phyloP scores from a whole-genome alignment of 441 rosid genomes.

The Arabidopsis hybrid region DNA sequence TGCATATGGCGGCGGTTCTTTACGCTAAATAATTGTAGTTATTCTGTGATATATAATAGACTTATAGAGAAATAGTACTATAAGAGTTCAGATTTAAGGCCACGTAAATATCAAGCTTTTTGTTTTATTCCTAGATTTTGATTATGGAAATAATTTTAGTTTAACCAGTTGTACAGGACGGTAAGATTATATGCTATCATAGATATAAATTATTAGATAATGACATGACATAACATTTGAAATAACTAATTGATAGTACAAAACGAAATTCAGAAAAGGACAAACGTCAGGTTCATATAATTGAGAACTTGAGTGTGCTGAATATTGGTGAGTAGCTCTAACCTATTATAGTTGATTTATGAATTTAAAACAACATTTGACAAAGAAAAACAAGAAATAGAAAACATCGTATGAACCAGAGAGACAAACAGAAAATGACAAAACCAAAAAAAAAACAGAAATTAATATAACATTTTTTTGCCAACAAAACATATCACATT shows the following conservation, averaged over 20 bases:
- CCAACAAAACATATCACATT: slow-evolving; percentile 1
- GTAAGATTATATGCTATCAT: neutral
- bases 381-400: neutral
- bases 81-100: neutral
- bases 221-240: neutral
- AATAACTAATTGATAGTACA: neutral
- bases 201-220: neutral
- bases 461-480: neutral
- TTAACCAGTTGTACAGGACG: neutral
- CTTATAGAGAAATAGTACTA: neutral
- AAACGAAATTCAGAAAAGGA: neutral
- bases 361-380: neutral
- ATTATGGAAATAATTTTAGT: neutral
- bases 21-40: neutral
- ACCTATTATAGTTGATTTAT: neutral
- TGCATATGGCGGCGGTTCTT: slow-evolving; percentile 43
- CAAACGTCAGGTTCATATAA: neutral
- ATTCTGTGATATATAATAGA: slow-evolving; percentile 13
- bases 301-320: neutral
- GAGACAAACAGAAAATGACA: slow-evolving; percentile 1
- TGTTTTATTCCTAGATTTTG: neutral
- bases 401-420: neutral
- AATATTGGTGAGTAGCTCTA: neutral
- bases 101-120: neutral
- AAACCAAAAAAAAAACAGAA: neutral